phyloP scores from a whole-genome alignment of 2,329 filamentous ascomycete genomes.

The Pestalotiopsis sp. region DNA sequence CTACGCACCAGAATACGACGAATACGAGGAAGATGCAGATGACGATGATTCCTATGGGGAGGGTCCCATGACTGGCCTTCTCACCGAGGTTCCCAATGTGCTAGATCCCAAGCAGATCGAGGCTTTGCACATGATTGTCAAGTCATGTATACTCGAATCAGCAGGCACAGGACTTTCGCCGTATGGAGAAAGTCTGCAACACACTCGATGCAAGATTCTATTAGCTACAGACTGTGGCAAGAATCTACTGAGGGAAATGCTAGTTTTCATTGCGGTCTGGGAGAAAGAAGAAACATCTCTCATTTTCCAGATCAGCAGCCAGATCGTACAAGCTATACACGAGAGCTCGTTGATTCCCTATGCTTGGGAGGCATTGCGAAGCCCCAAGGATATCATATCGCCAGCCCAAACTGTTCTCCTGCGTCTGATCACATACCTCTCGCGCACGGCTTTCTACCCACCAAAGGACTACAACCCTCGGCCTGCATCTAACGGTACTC shows the following conservation, averaged over 20 bases:
- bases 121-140: constrained; percentile 95
- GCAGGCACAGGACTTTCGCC: constrained; percentile 69
- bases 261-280: constrained; percentile 97
- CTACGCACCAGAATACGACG: constrained; percentile 49
- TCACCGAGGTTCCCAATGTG: constrained; percentile 94
- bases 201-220: constrained; percentile 86
- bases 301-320: constrained; percentile 95
- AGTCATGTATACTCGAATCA: constrained; percentile 89
- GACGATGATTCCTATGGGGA: constrained; percentile 82
- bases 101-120: constrained; percentile 94
- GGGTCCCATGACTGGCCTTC: constrained; percentile 77
- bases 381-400: constrained; percentile 94
- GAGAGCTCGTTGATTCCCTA: constrained; percentile 89
- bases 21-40: constrained; percentile 51
- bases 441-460: constrained; percentile 59
- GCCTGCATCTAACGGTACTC: constrained; percentile 21
- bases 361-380: constrained; percentile 87
- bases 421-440: constrained; percentile 88
- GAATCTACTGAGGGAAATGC: constrained; percentile 83
- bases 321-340: constrained; percentile 92
- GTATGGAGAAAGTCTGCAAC: constrained; percentile 82
- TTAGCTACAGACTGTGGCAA: constrained; percentile 88
- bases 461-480: constrained; percentile 38
- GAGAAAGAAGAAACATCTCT: constrained; percentile 91
- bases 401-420: constrained; percentile 93